Percentiles rank a stretch among this genome's conserved stretches.
These are phyloP conservation scores for Anthracocystis panici-leucophaei DNA, from an alignment of 1,284 basidiomycete species.

Conservation along the genomic window DNA sequence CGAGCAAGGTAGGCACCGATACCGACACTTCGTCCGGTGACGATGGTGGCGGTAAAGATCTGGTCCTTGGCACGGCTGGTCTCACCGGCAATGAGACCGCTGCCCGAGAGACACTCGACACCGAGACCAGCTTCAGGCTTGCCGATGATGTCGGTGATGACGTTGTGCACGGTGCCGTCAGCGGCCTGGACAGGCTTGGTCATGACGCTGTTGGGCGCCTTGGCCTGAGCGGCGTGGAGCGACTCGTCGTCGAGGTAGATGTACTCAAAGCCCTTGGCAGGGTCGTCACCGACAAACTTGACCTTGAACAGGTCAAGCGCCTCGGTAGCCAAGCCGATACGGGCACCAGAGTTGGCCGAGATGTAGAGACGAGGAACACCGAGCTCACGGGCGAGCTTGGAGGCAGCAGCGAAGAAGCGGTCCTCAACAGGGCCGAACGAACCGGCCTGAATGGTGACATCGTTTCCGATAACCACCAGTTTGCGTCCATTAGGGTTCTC, in stretches of 20 bases:
- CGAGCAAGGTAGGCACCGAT: conserved; percentile 99
- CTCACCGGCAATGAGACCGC: conserved; percentile 97
- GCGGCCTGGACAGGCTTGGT: conserved; percentile 84
- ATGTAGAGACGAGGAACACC: conserved; percentile 95
- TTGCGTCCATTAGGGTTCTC: conserved; percentile 91
- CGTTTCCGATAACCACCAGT: conserved; percentile 92
- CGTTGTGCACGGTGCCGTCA: conserved; percentile 86
- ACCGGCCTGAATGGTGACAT: conserved; percentile 98
- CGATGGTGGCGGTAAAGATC: conserved; percentile 99
- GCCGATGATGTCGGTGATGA: conserved; percentile 96
- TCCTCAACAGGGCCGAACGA: conserved; percentile 97
- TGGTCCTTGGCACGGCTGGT: conserved; percentile 98
- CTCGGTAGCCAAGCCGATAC: conserved; percentile 96
- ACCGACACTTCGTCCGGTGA: conserved; percentile 97
- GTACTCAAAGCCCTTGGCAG: conserved; percentile 96
- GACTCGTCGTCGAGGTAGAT: conserved; percentile 79
- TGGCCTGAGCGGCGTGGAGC: conserved; percentile 73
- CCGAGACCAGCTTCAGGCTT: conserved; percentile 91
- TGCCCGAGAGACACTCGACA: conserved; percentile 94
- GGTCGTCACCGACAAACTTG: conserved; percentile 86
- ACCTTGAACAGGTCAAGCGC: conserved; percentile 87
- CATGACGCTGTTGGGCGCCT: conserved; percentile 77
- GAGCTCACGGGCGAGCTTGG: conserved; percentile 87
- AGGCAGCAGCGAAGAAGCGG: conserved; percentile 94
- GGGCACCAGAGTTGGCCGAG: conserved; percentile 97